Percentiles rank a stretch among this genome's conserved stretches.
Conservation (phyloP, 1,284 basidiomycete species). For the Papiliotrema flavescens region DNA sequence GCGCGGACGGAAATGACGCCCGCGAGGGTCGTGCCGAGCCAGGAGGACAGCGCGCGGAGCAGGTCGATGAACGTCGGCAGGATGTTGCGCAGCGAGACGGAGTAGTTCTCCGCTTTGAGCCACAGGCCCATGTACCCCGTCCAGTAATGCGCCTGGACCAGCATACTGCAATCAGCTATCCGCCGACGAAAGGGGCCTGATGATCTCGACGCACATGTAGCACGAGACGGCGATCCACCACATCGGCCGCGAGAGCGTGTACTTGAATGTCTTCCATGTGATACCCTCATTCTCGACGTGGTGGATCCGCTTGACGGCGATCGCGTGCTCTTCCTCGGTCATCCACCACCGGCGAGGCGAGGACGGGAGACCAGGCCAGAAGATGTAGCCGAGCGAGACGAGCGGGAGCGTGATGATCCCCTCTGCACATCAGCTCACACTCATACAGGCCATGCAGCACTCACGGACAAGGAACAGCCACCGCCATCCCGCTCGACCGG, state of each 20-base stretch:
- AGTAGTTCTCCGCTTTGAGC: slow-evolving; percentile 18
- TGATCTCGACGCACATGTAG: slow-evolving; percentile 28
- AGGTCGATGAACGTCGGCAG: slow-evolving; percentile 24
- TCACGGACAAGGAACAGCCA: slow-evolving; percentile 27
- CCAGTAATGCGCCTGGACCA: slow-evolving; percentile 24
- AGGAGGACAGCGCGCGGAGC: slow-evolving; percentile 17
- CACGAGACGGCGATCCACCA: slow-evolving; percentile 22
- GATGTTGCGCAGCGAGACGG: slow-evolving; percentile 18
- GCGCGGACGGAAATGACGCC: slow-evolving; percentile 8
- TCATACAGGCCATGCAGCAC: no score
- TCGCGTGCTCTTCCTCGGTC: slow-evolving; percentile 18
- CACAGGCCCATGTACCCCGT: slow-evolving; percentile 29
- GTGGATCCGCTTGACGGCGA: slow-evolving; percentile 12
- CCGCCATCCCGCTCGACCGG: slow-evolving; percentile 30
- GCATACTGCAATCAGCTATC: slow-evolving; percentile 2
- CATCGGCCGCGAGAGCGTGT: slow-evolving; percentile 18
- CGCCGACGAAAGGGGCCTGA: no score
- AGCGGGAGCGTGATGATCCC: slow-evolving; percentile 31
- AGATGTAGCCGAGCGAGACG: slow-evolving; percentile 18
- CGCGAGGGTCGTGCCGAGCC: slow-evolving; percentile 28
- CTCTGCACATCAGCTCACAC: slow-evolving; percentile 2
- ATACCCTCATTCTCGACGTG: slow-evolving; percentile 12
- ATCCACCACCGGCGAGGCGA: slow-evolving; percentile 16
- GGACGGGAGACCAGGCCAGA: slow-evolving; percentile 29
- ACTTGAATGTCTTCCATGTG: slow-evolving; percentile 21